phyloP scores from a whole-genome alignment of 2,329 filamentous ascomycete species.

The Rugonectria rugulosa region DNA sequence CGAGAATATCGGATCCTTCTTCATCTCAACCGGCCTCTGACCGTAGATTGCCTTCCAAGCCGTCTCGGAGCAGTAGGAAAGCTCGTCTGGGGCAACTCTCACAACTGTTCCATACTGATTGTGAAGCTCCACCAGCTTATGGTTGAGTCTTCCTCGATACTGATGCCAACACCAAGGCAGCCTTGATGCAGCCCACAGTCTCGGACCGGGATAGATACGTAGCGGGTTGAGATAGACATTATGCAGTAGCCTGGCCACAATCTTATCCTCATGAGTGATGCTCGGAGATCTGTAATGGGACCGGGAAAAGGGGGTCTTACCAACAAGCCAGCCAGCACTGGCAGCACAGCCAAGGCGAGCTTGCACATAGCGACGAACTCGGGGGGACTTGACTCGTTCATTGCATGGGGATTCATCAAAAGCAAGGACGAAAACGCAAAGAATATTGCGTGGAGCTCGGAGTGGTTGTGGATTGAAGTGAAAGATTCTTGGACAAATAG shows the following conservation, averaged over 20 bases:
- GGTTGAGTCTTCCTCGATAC: slow-evolving; percentile 25
- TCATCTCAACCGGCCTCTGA: slow-evolving; percentile 26
- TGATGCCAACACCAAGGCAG: slow-evolving; percentile 32
- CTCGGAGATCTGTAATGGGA: too few species aligned
- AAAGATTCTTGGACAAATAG: not conserved
- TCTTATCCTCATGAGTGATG: not conserved
- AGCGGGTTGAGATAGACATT: slow-evolving; percentile 27
- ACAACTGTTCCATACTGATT: slow-evolving; percentile 23
- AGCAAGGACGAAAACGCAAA: too few species aligned
- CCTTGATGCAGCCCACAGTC: slow-evolving; percentile 25
- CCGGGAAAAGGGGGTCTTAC: not conserved
- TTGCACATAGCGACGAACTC: slow-evolving; percentile 10
- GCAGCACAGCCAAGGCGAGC: not conserved
- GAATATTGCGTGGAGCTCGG: too few species aligned
- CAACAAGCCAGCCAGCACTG: not conserved
- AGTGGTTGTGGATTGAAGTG: not conserved
- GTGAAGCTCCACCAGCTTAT: slow-evolving; percentile 24
- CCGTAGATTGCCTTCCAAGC: slow-evolving; percentile 32
- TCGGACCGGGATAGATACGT: slow-evolving; percentile 22
- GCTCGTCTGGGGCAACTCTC: slow-evolving; percentile 27
- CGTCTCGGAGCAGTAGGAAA: slow-evolving; percentile 26
- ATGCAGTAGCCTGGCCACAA: slow-evolving; percentile 4
- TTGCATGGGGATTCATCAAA: too few species aligned
- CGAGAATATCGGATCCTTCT: slow-evolving; percentile 30
- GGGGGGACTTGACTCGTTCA: too few species aligned